Base-by-base conservation (phyloP, 805 yeast species). In the Huiozyma naganishii region DNA sequence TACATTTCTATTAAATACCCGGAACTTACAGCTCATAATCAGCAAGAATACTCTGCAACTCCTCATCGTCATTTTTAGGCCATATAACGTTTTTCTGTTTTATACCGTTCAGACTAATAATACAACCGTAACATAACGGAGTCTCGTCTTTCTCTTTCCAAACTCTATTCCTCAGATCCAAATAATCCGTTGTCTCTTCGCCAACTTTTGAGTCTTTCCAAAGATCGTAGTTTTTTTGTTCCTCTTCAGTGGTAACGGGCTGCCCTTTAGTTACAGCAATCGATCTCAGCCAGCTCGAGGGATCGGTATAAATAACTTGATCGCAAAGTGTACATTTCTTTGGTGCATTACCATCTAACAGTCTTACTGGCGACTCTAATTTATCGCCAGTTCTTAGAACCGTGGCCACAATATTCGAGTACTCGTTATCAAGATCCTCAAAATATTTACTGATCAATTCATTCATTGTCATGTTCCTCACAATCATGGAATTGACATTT, bases 331-430 rank as follows among this genome's bases (percentile, higher is more conserved):
- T 62, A 60, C 95, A 86, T 6, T 39, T 41, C n/a, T 37, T 17
- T 2, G 8, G 8, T 1, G 51, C 52, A 1, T 54, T 47, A 8
- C 47, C 17, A 37, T 39, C 17, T 29, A 30, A 36, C 29, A 8
- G 8, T 29, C 27, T 17, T 28, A 7, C 29, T 44, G 84, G 85
- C 6, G 69, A 69, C 1, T 71, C 72, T 38, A 89, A 64, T 58
- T 90, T 88, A 40, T 80, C 80, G 5, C 92, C 95, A 0, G 95
- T 88, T 51, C 85, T 80, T 10, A 88, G 88, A 17, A 90, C 97
- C 0, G 97, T 89, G 0, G 96, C 83, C 3, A 89, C 88, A 2
- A 90, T 84, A 45, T 90, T 85, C 0, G 95, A 88, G 57, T 88
- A 88, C 11, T 79, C 88, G 6, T 71, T 71, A 54, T 86, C 95